Percentiles rank a stretch among this genome's conserved stretches.
Evolutionary conservation across 2,329 filamentous ascomycete species (phyloP).

Genomic region (Teratosphaeria pseudoeucalypti): DNA sequence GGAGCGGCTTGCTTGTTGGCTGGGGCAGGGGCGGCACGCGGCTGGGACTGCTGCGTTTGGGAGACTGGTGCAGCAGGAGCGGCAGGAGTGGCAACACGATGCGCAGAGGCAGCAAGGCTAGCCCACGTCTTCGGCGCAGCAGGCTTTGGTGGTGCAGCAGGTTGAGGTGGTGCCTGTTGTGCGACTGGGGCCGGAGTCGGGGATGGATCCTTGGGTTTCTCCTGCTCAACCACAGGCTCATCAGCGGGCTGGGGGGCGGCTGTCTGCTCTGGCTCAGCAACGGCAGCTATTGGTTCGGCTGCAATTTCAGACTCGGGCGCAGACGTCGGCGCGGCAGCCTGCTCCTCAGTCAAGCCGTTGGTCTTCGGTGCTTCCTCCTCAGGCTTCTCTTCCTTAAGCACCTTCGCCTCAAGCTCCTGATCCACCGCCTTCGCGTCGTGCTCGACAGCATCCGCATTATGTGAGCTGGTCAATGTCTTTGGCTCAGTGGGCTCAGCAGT

Average conservation of each 20-base stretch:
- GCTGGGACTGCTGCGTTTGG: conserved; percentile 8
- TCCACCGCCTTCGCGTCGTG: conserved; percentile 47
- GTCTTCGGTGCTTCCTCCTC: not conserved
- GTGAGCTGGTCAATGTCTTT: conserved; percentile 21
- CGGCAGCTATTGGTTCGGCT: conserved; percentile 29
- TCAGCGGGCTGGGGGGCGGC: conserved; percentile 28
- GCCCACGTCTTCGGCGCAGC: conserved; percentile 60
- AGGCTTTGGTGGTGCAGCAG: conserved; percentile 44
- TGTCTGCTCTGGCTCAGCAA: conserved; percentile 16
- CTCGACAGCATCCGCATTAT: conserved; percentile 30
- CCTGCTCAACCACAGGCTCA: conserved; percentile 27
- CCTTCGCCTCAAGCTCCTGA: conserved; percentile 63
- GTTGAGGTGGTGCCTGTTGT: conserved; percentile 35
- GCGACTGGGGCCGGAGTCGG: conserved; percentile 42
- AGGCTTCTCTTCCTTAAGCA: conserved; percentile 20
- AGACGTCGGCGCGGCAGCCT: conserved; percentile 25
- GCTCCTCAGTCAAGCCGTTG: conserved; percentile 15
- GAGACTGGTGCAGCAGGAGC: conserved; percentile 23
- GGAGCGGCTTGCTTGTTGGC: conserved; percentile 18
- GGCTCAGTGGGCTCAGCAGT: conserved; percentile 26
- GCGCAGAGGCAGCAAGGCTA: conserved; percentile 49
- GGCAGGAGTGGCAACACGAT: conserved; percentile 34
- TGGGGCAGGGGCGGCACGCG: not conserved
- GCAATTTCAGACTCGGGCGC: conserved; percentile 18
- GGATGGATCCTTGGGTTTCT: conserved; percentile 49